These are phyloP conservation scores for Camellia lanceoleosa DNA, from an alignment of 148 eudicot species.

Conservation along the genomic window DNA sequence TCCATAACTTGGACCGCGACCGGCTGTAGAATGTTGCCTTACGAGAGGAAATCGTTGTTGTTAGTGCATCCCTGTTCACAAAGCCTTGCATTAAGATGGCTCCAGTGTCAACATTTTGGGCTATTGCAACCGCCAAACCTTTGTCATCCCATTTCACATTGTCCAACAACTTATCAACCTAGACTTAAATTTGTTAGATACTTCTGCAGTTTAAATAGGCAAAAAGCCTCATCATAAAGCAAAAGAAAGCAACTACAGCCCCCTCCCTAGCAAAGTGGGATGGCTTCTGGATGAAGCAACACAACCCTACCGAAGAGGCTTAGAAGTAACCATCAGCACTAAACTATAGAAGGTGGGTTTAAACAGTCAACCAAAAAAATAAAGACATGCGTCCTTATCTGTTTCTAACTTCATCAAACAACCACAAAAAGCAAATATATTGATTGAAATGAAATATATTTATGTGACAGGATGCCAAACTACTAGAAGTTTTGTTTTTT, in stretches of 20 bases:
- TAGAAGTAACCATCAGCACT: neutral
- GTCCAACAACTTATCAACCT: conserved; percentile 81
- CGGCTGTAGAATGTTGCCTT: conserved; percentile 95
- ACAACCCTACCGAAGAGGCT: neutral
- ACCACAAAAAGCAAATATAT: too few relatives aligned
- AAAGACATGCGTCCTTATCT: too few relatives aligned
- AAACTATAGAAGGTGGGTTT: neutral
- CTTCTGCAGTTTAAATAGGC: neutral
- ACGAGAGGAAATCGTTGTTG: conserved; percentile 64
- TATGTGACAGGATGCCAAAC: too few relatives aligned
- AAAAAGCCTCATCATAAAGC: neutral
- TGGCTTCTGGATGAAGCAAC: neutral
- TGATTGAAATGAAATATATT: too few relatives aligned
- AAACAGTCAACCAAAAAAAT: too few relatives aligned
- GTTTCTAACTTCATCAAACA: too few relatives aligned
- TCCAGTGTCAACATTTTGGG: conserved; percentile 95
- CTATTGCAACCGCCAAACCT: conserved; percentile 98
- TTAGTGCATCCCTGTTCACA: conserved; percentile 84
- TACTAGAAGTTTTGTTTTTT: too few relatives aligned
- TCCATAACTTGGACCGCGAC: conserved; percentile 82
- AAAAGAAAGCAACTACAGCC: neutral
- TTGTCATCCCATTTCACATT: conserved; percentile 97
- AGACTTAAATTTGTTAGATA: conserved; percentile 24
- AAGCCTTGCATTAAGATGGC: conserved; percentile 98
- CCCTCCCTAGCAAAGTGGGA: neutral